These are phyloP conservation scores for Limnanthes douglasii DNA, from an alignment of 345 rosid species.

Conservation along the genomic window DNA sequence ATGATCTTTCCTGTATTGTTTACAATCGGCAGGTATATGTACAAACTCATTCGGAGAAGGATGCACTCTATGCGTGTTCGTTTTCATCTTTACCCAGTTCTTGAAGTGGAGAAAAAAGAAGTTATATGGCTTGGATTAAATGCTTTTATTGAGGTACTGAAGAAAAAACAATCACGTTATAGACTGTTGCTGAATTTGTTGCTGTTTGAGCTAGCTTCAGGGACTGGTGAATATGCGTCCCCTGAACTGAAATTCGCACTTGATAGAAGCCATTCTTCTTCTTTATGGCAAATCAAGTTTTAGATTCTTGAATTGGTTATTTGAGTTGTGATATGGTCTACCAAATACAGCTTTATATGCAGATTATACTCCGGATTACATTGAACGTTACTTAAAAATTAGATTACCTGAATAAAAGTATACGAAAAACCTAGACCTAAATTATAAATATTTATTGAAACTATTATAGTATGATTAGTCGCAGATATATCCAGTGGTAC, in stretches of 20 bases:
- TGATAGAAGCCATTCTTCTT: conserved; percentile 46
- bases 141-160: conserved; percentile 44
- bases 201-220: conserved; percentile 18
- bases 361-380: no score
- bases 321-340: no score
- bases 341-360: no score
- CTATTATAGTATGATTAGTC: no score
- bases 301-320: no score
- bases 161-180: conserved; percentile 49
- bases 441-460: no score
- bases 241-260: conserved; percentile 32
- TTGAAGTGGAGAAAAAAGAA: conserved; percentile 29
- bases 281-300: conserved; percentile 49
- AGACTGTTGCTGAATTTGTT: conserved; percentile 23
- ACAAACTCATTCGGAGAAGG: conserved; percentile 30
- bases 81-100: conserved; percentile 19
- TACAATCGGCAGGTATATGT: conserved; percentile 32
- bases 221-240: conserved; percentile 12
- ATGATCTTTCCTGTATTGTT: no score
- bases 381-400: no score
- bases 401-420: no score
- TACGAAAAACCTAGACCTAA: no score
- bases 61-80: conserved; percentile 18
- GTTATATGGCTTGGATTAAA: conserved; percentile 69
- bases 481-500: no score